These are phyloP conservation scores for Talaromyces sp. DNA, from an alignment of 2,329 filamentous ascomycete species.

Conservation along the genomic window DNA sequence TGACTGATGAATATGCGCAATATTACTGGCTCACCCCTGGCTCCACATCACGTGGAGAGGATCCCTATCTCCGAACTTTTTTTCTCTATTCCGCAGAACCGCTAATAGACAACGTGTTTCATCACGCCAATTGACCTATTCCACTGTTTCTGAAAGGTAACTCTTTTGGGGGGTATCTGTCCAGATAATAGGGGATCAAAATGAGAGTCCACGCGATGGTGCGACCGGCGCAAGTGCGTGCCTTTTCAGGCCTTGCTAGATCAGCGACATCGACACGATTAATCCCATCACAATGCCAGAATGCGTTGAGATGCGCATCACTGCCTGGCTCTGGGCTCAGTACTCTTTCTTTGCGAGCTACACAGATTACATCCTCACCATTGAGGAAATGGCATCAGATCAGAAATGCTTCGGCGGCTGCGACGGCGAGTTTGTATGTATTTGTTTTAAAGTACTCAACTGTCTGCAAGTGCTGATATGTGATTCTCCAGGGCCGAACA, in stretches of 20 bases:
- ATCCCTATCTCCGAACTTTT: conserved; percentile 20
- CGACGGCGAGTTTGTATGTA: conserved; percentile 33
- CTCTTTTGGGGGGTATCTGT: too few species aligned
- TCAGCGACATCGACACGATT: conserved; percentile 29
- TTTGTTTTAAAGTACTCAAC: not conserved
- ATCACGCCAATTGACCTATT: not conserved
- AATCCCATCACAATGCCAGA: conserved; percentile 32
- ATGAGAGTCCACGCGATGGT: conserved; percentile 44
- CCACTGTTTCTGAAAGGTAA: not conserved
- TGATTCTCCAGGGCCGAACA: conserved; percentile 36
- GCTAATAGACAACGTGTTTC: not conserved
- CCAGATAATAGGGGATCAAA: conserved; percentile 18
- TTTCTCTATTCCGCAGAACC: conserved; percentile 7
- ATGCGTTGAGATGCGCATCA: conserved; percentile 40
- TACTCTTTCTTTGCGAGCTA: conserved; percentile 25
- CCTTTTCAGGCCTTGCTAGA: conserved; percentile 37
- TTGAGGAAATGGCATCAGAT: conserved; percentile 43
- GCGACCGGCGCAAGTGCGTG: conserved; percentile 37
- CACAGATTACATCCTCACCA: conserved; percentile 2
- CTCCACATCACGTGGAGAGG: conserved; percentile 18
- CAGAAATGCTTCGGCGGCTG: conserved; percentile 42
- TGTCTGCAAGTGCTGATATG: not conserved
- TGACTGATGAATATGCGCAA: not conserved
- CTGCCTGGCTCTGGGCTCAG: conserved; percentile 35
- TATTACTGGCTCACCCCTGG: conserved; percentile 16